Conservation (phyloP, 2,329 filamentous ascomycete species). For the Apiospora malaysiana region DNA sequence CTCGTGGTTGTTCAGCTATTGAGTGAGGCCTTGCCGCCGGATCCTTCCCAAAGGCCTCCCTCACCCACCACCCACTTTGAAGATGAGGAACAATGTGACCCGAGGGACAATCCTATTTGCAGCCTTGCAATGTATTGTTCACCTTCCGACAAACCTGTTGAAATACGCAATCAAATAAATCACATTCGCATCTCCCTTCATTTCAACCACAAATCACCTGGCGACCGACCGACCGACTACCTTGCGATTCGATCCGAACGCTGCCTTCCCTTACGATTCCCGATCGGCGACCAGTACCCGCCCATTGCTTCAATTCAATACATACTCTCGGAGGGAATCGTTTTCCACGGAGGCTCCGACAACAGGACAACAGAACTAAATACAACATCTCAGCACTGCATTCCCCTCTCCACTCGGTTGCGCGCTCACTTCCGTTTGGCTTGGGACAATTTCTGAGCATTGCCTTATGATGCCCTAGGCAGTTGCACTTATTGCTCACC, state of each 20-base stretch:
- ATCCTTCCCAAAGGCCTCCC: not conserved
- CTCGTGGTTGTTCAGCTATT: not conserved
- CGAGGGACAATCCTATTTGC: not conserved
- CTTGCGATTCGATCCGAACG: not conserved
- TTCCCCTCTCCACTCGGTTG: not conserved
- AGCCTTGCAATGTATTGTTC: slow-evolving; percentile 8
- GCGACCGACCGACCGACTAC: too few relatives aligned
- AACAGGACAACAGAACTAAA: not conserved
- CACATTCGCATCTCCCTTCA: not conserved
- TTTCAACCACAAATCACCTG: not conserved
- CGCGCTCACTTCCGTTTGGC: too few relatives aligned
- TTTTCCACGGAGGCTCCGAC: not conserved
- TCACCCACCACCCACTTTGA: not conserved
- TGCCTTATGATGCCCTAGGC: not conserved
- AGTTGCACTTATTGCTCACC: not conserved
- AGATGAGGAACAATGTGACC: not conserved
- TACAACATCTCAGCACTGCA: not conserved
- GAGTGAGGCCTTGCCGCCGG: not conserved
- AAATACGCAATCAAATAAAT: slow-evolving; percentile 1
- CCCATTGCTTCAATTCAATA: not conserved
- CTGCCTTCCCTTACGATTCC: not conserved
- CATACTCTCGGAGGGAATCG: not conserved
- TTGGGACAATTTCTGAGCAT: not conserved
- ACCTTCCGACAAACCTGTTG: slow-evolving; percentile 8
- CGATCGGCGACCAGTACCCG: not conserved